phyloP scores from a whole-genome alignment of 495 filamentous ascomycete genomes.

The Neurospora sp. region DNA sequence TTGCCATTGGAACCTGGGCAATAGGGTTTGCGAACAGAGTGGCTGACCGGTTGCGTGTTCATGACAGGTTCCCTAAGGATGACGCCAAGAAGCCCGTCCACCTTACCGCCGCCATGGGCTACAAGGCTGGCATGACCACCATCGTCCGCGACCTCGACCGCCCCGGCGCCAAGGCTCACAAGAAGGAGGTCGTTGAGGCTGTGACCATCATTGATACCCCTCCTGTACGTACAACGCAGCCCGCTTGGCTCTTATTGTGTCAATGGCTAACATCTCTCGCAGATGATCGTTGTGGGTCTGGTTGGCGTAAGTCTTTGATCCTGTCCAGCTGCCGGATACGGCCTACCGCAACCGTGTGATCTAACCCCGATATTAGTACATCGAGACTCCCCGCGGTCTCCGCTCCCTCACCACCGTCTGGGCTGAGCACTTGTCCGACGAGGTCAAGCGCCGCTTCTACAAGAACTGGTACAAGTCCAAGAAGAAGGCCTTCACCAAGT shows the following conservation, averaged over 20 bases:
- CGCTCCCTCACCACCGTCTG: slow-evolving; percentile 99
- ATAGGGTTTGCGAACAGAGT: background rate
- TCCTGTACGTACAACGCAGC: slow-evolving; percentile 77
- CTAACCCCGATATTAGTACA: slow-evolving; percentile 48
- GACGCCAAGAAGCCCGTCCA: slow-evolving; percentile 99
- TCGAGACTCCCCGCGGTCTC: slow-evolving; percentile 99
- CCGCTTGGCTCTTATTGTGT: slow-evolving; percentile 46
- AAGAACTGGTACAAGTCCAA: slow-evolving; percentile 99
- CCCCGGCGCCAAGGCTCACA: slow-evolving; percentile 98
- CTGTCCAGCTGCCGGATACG: slow-evolving; percentile 17
- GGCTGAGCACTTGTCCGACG: slow-evolving; percentile 97
- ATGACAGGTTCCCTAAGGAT: slow-evolving; percentile 93
- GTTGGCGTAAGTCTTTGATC: slow-evolving; percentile 53
- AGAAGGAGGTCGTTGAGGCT: slow-evolving; percentile 99
- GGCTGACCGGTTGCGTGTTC: slow-evolving; percentile 14
- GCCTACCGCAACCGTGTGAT: slow-evolving; percentile 1
- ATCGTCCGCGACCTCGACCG: slow-evolving; percentile 99
- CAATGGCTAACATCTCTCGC: slow-evolving; percentile 51
- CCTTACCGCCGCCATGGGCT: slow-evolving; percentile 96
- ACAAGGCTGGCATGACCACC: slow-evolving; percentile 99
- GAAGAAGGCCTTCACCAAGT: slow-evolving; percentile 99
- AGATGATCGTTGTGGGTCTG: slow-evolving; percentile 99
- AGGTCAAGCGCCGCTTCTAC: slow-evolving; percentile 99
- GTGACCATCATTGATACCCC: slow-evolving; percentile 99
- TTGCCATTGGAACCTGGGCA: background rate